Base-by-base conservation (phyloP, 257 asterid species). In the Prunella vulgaris region DNA sequence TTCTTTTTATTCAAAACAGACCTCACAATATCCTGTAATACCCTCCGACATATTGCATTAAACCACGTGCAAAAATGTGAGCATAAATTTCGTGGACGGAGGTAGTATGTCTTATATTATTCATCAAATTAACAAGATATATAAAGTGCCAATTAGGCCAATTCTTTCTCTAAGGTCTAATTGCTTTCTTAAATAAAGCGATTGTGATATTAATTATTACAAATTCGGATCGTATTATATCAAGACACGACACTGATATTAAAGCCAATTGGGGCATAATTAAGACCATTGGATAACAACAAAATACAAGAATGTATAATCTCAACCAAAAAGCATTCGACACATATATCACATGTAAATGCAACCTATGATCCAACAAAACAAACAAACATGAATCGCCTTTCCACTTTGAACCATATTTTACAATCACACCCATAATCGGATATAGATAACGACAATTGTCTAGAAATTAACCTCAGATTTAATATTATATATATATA, bases 291-390 rank as follows among this genome's bases (percentile, higher is more conserved):
- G 40, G 28, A 61, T 61, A 21, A 60, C 38, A 18, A 61, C 40
- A 61, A 61, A n/a, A 13, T 61, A 71, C 17, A 49, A 58, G 7
- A 22, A 60, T 30, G 21, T n/a, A n/a, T n/a, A n/a, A 44, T 24
- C 30, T 73, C 53, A 28, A 72, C 66, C 46, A 71, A 51, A 44
- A 28, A 49, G 9, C 14, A 51, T 53, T 54, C 8, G 70, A 51
- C 76, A 62, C 57, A 51, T 22, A 22, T 5, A 40, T 56, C 72
- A 72, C 51, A 64, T 72, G 60, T 54, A 54, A 12, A 64, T 64
- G 66, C n/a, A 66, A 12, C 72, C 40, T 8, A 56, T 73, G 54
- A 30, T 57, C 68, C 66, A 56, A 65, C 68, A 68, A 52, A 52
- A n/a, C 10, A 70, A 13, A 5, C 20, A 67, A 51, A 58, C 51